Evolutionary conservation across 257 asterid species (phyloP).

Genomic region (Capsicum pubescens): DNA sequence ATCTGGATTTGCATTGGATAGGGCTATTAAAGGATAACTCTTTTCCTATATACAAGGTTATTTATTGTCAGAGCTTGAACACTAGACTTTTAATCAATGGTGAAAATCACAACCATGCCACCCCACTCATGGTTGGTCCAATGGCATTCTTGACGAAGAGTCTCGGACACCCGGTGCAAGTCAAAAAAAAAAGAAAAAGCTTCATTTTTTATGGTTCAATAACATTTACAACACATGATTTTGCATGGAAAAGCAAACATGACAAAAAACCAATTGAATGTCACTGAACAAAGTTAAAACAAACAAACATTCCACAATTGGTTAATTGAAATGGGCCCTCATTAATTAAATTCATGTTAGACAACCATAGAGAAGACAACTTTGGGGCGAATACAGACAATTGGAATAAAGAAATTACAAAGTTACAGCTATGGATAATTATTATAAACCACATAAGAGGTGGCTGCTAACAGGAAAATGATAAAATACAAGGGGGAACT

Average conservation of each 20-base stretch:
- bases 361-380: background rate
- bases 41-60: background rate
- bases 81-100: background rate
- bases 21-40: background rate
- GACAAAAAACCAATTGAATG: background rate
- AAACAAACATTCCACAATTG: background rate
- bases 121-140: background rate
- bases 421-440: background rate
- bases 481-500: background rate
- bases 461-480: background rate
- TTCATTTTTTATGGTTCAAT: background rate
- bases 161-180: too few species aligned
- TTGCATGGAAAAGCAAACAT: background rate
- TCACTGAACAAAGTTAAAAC: background rate
- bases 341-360: background rate
- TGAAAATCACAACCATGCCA: background rate
- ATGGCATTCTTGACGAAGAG: background rate
- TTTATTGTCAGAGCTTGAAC: background rate
- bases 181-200: background rate
- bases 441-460: background rate
- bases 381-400: background rate
- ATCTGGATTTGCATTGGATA: background rate
- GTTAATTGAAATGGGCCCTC: slow-evolving; percentile 3
- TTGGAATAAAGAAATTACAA: background rate
- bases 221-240: background rate